These are phyloP conservation scores for Mycena vulgaris DNA, from an alignment of 768 basidiomycete genomes.

Conservation along the genomic window DNA sequence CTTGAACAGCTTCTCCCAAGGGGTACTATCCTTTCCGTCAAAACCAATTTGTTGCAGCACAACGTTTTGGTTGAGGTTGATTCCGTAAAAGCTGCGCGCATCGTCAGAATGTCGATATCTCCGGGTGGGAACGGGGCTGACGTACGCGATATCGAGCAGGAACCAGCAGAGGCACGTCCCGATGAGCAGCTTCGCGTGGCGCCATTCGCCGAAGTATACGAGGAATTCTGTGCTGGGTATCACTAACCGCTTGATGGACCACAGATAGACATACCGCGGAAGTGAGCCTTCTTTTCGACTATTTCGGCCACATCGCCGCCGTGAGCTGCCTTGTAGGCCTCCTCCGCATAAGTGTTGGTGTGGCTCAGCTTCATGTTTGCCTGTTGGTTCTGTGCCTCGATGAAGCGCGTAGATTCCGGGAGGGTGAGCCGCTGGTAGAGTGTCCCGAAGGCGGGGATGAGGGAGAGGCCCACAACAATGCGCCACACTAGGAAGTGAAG, in stretches of 20 bases:
- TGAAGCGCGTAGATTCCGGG: constrained; percentile 74
- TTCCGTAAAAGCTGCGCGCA: no score
- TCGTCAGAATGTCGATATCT: no score
- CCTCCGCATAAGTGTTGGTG: constrained; percentile 25
- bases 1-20: no score
- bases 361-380: constrained; percentile 44
- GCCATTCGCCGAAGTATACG: constrained; percentile 80
- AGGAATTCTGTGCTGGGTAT: constrained; percentile 80
- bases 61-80: no score
- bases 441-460: constrained; percentile 81
- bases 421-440: constrained; percentile 84
- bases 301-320: constrained; percentile 39
- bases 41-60: no score
- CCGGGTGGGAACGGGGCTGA: no score
- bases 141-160: constrained; percentile 58
- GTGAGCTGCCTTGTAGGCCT: background rate
- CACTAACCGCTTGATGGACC: no score
- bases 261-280: constrained; percentile 60
- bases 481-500: constrained; percentile 68
- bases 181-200: constrained; percentile 75
- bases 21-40: no score
- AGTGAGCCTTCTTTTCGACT: constrained; percentile 66
- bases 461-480: constrained; percentile 77
- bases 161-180: constrained; percentile 84
- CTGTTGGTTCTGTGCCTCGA: constrained; percentile 56